These are phyloP conservation scores for Cercospora brassicicola DNA, from an alignment of 2,329 filamentous ascomycete genomes.

Conservation along the genomic window DNA sequence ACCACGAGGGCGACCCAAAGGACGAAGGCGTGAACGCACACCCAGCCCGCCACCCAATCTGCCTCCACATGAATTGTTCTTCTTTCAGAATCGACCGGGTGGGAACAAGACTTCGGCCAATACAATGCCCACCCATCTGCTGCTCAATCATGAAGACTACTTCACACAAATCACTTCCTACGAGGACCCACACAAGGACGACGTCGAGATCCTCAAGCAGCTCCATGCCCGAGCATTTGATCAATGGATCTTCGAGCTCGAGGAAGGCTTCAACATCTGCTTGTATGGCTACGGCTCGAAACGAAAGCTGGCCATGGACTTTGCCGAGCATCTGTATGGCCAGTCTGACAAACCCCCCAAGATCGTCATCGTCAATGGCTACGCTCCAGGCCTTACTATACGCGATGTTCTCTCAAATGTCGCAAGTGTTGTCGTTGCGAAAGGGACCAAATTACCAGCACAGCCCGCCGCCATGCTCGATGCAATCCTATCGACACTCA, in stretches of 20 bases:
- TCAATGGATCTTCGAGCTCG: conserved; percentile 90
- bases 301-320: conserved; percentile 68
- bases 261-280: conserved; percentile 83
- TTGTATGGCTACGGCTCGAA: conserved; percentile 94
- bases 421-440: conserved; percentile 59
- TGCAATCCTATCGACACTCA: conserved; percentile 63
- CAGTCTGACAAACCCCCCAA: conserved; percentile 48
- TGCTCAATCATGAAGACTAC: conserved; percentile 91
- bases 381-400: conserved; percentile 64
- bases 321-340: conserved; percentile 69
- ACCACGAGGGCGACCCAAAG: conserved; percentile 55
- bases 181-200: conserved; percentile 66
- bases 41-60: conserved; percentile 80
- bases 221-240: conserved; percentile 79
- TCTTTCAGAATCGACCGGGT: conserved; percentile 84
- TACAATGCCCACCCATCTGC: conserved; percentile 68
- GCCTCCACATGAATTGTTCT: conserved; percentile 86
- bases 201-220: conserved; percentile 69
- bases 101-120: conserved; percentile 83
- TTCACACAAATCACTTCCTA: conserved; percentile 67
- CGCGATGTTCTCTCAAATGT: conserved; percentile 71
- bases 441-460: conserved; percentile 57
- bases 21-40: conserved; percentile 59
- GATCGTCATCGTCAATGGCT: conserved; percentile 86
- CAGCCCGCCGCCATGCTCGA: conserved; percentile 70